Conservation (phyloP, 1,284 basidiomycete genomes). For the Irpex sp. region DNA sequence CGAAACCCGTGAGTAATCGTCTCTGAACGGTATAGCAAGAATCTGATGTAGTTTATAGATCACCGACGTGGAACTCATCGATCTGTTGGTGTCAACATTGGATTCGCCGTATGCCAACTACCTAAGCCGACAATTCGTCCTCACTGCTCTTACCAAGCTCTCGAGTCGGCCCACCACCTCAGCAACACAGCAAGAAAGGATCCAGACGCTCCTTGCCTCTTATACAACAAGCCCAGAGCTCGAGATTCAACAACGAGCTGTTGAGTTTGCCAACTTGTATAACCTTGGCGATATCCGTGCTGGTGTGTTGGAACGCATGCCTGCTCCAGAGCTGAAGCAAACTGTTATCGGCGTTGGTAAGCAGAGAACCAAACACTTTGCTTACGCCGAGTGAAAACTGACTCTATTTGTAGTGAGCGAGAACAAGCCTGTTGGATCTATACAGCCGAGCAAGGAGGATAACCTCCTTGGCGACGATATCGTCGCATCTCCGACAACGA, state of each 20-base stretch:
- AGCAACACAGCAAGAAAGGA: constrained; percentile 70
- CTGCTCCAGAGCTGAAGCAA: constrained; percentile 92
- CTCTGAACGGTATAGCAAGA: not conserved
- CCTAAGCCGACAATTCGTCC: constrained; percentile 88
- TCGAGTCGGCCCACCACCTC: constrained; percentile 72
- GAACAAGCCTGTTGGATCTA: constrained; percentile 90
- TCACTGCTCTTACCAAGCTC: constrained; percentile 90
- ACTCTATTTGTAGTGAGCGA: constrained; percentile 67
- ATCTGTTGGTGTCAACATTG: constrained; percentile 84
- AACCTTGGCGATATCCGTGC: constrained; percentile 70
- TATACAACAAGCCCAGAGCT: constrained; percentile 88
- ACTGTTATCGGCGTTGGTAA: constrained; percentile 88
- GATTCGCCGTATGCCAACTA: constrained; percentile 95
- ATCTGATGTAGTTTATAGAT: constrained; percentile 42
- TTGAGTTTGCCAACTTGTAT: constrained; percentile 91
- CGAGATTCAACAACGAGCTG: constrained; percentile 93
- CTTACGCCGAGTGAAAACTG: too few species aligned
- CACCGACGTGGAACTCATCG: constrained; percentile 80
- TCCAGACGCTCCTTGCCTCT: constrained; percentile 69
- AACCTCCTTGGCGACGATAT: constrained; percentile 82
- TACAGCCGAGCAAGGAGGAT: constrained; percentile 72
- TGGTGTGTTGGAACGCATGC: constrained; percentile 98
- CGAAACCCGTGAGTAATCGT: constrained; percentile 53
- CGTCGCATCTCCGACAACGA: constrained; percentile 35
- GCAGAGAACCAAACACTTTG: constrained; percentile 25